phyloP scores from a whole-genome alignment of 352 stramenopile genomes.

The Phytophthora sp. region DNA sequence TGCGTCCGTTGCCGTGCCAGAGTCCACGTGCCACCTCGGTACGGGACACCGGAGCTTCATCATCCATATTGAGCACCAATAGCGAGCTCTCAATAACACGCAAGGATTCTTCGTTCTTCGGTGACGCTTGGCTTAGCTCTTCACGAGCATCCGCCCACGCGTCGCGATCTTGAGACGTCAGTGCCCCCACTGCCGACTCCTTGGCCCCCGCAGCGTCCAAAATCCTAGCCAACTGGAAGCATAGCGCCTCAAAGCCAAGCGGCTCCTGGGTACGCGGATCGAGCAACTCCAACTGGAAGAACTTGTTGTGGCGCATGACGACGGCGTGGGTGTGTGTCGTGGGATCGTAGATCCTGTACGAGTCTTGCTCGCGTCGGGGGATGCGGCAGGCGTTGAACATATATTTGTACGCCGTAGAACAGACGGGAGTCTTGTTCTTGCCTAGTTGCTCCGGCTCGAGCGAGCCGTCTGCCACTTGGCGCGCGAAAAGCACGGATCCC shows the following conservation, averaged over 20 bases:
- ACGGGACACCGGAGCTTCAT: constrained; percentile 61
- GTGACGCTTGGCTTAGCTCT: constrained; percentile 55
- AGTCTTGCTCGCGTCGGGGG: constrained; percentile 74
- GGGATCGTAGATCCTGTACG: constrained; percentile 92
- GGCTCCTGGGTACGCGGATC: constrained; percentile 40
- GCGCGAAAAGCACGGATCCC: constrained; percentile 89
- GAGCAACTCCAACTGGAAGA: constrained; percentile 70
- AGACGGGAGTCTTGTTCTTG: constrained; percentile 90
- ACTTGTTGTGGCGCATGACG: constrained; percentile 88
- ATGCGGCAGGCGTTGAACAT: constrained; percentile 97
- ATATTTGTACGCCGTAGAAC: constrained; percentile 93
- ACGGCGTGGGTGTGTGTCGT: constrained; percentile 86
- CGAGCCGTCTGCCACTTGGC: constrained; percentile 84
- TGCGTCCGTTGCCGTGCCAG: constrained; percentile 89
- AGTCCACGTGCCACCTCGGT: constrained; percentile 68
- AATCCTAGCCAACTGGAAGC: constrained; percentile 60
- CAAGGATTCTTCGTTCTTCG: constrained; percentile 66
- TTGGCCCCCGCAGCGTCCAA: constrained; percentile 54
- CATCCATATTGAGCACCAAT: constrained; percentile 74
- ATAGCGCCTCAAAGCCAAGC: constrained; percentile 67
- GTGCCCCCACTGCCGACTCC: constrained; percentile 62
- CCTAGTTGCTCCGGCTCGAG: constrained; percentile 91
- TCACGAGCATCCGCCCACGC: constrained; percentile 80
- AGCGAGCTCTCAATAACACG: constrained; percentile 71
- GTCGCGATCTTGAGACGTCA: constrained; percentile 78